Evolutionary conservation across 2,329 filamentous ascomycete species (phyloP).

Genomic region (Exophiala oligosperma): DNA sequence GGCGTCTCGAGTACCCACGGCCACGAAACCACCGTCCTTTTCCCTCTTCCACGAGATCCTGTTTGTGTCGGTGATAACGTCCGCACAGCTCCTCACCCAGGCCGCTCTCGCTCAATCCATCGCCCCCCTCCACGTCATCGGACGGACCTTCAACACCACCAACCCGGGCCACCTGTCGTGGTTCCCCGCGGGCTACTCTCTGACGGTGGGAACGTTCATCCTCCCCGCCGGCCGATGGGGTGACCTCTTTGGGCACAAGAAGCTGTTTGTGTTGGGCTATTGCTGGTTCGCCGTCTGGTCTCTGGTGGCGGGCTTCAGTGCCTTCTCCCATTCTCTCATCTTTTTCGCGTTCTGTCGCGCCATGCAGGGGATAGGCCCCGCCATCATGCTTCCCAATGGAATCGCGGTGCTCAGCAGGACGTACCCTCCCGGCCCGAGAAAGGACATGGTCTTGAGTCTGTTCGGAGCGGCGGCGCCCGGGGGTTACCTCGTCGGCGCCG

Average conservation of each 20-base stretch:
- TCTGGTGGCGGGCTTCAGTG: slow-evolving; percentile 45
- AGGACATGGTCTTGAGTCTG: slow-evolving; percentile 50
- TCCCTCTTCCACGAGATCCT: not conserved
- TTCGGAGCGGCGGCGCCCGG: slow-evolving; percentile 51
- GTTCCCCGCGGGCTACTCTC: slow-evolving; percentile 50
- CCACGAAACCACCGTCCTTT: not conserved
- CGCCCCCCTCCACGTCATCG: slow-evolving; percentile 47
- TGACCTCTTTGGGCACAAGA: slow-evolving; percentile 53
- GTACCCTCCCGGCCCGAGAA: slow-evolving; percentile 46
- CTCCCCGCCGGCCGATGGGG: slow-evolving; percentile 50
- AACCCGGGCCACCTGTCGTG: slow-evolving; percentile 45
- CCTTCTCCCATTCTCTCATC: slow-evolving; percentile 36
- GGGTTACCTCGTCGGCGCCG: slow-evolving; percentile 44
- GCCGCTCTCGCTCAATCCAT: slow-evolving; percentile 37
- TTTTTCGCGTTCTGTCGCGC: slow-evolving; percentile 38
- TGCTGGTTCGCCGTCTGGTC: slow-evolving; percentile 52
- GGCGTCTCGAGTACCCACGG: not conserved
- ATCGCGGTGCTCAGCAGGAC: slow-evolving; percentile 49
- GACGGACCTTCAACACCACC: slow-evolving; percentile 41
- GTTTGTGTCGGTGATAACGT: not conserved
- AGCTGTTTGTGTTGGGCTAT: slow-evolving; percentile 50
- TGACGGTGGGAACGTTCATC: slow-evolving; percentile 53
- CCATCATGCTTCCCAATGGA: slow-evolving; percentile 49
- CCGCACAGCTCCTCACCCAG: slow-evolving; percentile 33
- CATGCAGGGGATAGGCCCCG: slow-evolving; percentile 50